Conservation (phyloP, 129 eudicot species). For the Flaveria robusta region DNA sequence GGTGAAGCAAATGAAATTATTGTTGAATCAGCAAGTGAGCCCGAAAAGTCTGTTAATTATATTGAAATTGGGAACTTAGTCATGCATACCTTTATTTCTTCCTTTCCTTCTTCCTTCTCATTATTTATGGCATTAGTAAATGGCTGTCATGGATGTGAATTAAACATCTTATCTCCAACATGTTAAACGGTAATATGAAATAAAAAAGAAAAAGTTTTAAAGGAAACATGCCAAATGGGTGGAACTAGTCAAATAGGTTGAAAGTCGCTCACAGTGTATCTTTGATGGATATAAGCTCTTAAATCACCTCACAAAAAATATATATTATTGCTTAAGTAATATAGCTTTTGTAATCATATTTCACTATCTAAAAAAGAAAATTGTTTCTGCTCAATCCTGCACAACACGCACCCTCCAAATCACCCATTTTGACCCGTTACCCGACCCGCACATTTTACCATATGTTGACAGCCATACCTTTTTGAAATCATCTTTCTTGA, state of each 20-base stretch:
- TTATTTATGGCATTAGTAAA: constrained; percentile 19
- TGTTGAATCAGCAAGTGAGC: not conserved
- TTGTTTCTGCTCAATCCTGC: not conserved
- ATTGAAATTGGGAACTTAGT: constrained; percentile 5
- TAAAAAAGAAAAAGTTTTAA: not conserved
- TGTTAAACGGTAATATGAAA: not conserved
- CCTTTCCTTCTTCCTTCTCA: constrained; percentile 35
- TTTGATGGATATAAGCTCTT: not conserved
- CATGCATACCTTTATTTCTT: constrained; percentile 36
- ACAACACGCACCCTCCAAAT: not conserved
- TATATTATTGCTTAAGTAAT: not conserved
- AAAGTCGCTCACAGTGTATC: not conserved
- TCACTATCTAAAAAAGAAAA: no score
- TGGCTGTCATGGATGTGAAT: constrained; percentile 27
- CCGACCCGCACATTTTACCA: not conserved
- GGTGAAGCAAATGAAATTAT: constrained; percentile 13
- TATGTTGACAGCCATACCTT: constrained; percentile 20
- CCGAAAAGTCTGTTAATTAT: not conserved
- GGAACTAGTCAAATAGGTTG: not conserved
- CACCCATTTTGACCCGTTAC: not conserved
- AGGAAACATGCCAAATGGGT: constrained; percentile 2
- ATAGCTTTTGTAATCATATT: not conserved
- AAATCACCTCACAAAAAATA: not conserved
- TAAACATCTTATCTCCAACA: not conserved
- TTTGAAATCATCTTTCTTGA: constrained; percentile 30